Base-by-base conservation (phyloP, 2,329 filamentous ascomycete genomes). In the Trichoderma sp. region DNA sequence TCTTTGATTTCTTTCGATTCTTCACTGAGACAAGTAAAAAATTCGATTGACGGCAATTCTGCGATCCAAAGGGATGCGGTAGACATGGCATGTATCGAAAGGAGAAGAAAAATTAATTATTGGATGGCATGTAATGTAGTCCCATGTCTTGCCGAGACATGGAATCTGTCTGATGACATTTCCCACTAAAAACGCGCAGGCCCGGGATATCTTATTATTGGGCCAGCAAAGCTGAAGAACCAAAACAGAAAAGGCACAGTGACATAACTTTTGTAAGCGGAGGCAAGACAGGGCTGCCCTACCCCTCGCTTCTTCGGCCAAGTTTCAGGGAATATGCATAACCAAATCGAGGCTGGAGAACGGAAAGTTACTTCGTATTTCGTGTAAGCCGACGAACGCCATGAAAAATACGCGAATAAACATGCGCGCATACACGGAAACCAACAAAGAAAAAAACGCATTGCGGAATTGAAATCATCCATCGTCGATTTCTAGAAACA, bases 281-380 rank as follows among this genome's bases (percentile, higher is more conserved):
- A 40, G 6, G 5, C 14, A 40, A 40, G 37, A 31, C 43, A 21
- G 21, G 47, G 58, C 58, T 49, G 29, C 58, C 43, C 19, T 52
- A 6, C 29, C 59, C 29, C 27, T 29, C 52, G 21, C 52, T 31
- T 29, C 52, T 43, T 43, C 43, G 33, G 43, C 31, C 11, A 24
- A 3, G 24, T 62, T 62, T 62, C 59, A 62, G 59, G 43, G 59
- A 49, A 62, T 62, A 33, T 62, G 59, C 59, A 62, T 62, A 62
- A 62, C 59, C 24, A n/a, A 14, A 24, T 37, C 7, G 56, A 59
- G 43, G 27, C 29, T 31, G 29, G 29, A 24, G 21, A 16, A 16
- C 40, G 4, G 29, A 27, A 55, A 24, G 27, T 19, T 55, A 55
- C 52, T 29, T 49, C 24, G 52, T 55, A 55, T 55, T 55, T 6